These are phyloP conservation scores for Hypoxylon sp. DNA, from an alignment of 2,329 filamentous ascomycete species.

Conservation along the genomic window DNA sequence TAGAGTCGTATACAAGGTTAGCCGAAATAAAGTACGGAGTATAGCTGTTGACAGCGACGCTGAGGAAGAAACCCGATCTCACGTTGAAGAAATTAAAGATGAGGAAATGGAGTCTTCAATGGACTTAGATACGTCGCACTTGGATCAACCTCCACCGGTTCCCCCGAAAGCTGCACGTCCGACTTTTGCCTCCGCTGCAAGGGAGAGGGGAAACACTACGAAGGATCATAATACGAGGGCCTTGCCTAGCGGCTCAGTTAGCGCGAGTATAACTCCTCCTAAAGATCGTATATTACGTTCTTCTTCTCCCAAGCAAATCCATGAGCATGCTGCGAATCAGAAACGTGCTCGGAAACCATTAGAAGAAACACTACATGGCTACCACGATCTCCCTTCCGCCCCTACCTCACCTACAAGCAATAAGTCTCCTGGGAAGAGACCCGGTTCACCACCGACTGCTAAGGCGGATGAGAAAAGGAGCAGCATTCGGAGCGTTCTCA, in stretches of 20 bases:
- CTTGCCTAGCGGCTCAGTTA: constrained; percentile 33
- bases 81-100: constrained; percentile 45
- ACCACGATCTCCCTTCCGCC: constrained; percentile 43
- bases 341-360: constrained; percentile 59
- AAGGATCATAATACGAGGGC: constrained; percentile 30
- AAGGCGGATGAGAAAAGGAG: constrained; percentile 58
- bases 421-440: constrained; percentile 48
- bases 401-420: constrained; percentile 41
- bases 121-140: constrained; percentile 8
- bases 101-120: constrained; percentile 30
- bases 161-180: constrained; percentile 45
- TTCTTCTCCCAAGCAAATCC: constrained; percentile 41
- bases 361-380: constrained; percentile 31
- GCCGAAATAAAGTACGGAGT: constrained; percentile 62
- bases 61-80: constrained; percentile 43
- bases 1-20: constrained; percentile 70
- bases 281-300: constrained; percentile 43
- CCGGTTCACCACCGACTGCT: constrained; percentile 37
- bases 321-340: constrained; percentile 59
- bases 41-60: constrained; percentile 54
- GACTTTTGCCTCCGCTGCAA: constrained; percentile 38
- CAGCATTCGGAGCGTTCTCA: constrained; percentile 64
- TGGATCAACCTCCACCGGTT: constrained; percentile 40
- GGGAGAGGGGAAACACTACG: constrained; percentile 15
- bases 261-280: constrained; percentile 32